Evolutionary conservation across 768 basidiomycete species (phyloP).

Genomic region (Fomitopsis serialis): DNA sequence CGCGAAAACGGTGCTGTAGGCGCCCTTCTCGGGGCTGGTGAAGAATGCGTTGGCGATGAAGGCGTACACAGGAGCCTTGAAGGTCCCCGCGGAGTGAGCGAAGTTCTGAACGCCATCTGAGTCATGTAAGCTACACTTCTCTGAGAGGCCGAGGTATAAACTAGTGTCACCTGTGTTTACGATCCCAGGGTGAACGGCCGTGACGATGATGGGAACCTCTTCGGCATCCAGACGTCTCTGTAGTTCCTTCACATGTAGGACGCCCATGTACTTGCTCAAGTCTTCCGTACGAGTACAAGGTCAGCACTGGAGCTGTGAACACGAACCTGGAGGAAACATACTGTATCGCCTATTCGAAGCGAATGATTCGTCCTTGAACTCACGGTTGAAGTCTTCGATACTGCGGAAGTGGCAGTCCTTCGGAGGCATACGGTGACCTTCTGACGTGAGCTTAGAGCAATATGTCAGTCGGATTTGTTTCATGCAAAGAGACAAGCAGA

Average conservation of each 20-base stretch:
- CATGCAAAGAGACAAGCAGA: neutral
- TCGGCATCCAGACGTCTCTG: conserved; percentile 22
- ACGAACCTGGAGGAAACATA: neutral
- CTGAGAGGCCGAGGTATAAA: neutral
- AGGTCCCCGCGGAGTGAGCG: conserved; percentile 7
- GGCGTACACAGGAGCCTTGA: conserved; percentile 9
- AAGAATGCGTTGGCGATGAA: conserved; percentile 9
- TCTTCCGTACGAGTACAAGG: conserved; percentile 5
- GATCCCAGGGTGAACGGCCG: conserved; percentile 30
- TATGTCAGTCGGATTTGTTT: neutral
- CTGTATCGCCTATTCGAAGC: conserved; percentile 11
- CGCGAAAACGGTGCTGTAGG: conserved; percentile 15
- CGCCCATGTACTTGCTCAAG: conserved; percentile 14
- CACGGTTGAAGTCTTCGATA: conserved; percentile 28
- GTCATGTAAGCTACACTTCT: neutral
- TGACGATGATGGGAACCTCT: conserved; percentile 25
- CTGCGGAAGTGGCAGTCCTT: conserved; percentile 24
- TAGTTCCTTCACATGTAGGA: conserved; percentile 21
- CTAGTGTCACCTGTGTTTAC: conserved; percentile 24
- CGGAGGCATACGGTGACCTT: conserved; percentile 10
- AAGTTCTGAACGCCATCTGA: conserved; percentile 14
- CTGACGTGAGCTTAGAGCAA: conserved; percentile 14
- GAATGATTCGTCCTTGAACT: conserved; percentile 17
- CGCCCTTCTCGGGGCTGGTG: conserved; percentile 11
- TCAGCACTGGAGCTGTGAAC: neutral